Evolutionary conservation across 116 monocot species (phyloP).

Genomic region (Dioscorea cayenensis): DNA sequence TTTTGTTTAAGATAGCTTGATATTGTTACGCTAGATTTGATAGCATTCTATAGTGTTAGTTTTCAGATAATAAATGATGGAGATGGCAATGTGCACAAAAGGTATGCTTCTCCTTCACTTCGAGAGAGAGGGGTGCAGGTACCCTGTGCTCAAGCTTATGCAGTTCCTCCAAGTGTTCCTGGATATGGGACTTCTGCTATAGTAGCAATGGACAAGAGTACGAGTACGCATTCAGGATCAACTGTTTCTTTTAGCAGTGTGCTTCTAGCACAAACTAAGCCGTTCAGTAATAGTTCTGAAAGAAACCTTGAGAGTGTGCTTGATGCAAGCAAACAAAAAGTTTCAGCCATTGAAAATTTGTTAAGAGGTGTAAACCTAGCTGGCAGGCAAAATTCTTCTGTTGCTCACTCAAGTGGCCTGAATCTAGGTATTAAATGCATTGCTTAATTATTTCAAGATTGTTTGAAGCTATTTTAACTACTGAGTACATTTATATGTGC

Average conservation of each 20-base stretch:
- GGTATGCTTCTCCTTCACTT: conserved; percentile 84
- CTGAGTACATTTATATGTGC: not conserved
- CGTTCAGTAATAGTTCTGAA: conserved; percentile 46
- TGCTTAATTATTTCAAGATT: conserved; percentile 1
- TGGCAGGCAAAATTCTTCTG: conserved; percentile 48
- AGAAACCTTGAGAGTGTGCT: conserved; percentile 89
- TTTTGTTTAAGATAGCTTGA: not conserved
- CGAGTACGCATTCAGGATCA: conserved; percentile 43
- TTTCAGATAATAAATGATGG: conserved; percentile 85
- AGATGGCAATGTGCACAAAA: conserved; percentile 91
- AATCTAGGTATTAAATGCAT: conserved; percentile 78
- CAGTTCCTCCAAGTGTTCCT: conserved; percentile 30
- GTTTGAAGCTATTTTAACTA: not conserved
- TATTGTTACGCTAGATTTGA: not conserved
- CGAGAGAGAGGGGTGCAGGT: conserved; percentile 67
- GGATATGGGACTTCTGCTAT: conserved; percentile 94
- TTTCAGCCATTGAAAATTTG: conserved; percentile 96
- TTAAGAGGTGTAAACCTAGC: conserved; percentile 71
- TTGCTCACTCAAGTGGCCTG: conserved; percentile 60
- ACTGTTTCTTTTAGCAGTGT: conserved; percentile 42
- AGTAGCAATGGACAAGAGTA: conserved; percentile 91
- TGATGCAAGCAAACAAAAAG: conserved; percentile 91
- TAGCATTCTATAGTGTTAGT: not conserved
- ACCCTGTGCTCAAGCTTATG: conserved; percentile 38
- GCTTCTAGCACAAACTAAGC: conserved; percentile 50